Evolutionary conservation across 2,329 filamentous ascomycete genomes (phyloP), one percentile per base, ranked within the genome.

Genomic region (Ophiocordyceps australis): DNA sequence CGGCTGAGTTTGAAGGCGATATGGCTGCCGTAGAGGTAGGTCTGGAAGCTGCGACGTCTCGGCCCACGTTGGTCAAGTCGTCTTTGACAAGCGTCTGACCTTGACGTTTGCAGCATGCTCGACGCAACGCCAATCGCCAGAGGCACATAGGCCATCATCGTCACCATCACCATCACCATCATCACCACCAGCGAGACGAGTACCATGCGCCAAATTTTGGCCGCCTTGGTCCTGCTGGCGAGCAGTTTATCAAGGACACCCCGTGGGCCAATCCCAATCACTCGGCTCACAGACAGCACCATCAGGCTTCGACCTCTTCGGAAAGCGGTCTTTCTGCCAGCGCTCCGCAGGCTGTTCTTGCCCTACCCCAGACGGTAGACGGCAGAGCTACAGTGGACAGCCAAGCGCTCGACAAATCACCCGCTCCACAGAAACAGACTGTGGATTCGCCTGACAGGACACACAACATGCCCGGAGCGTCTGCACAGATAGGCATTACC

Each of bases 201-300:
- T 54, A 31, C 22, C 29, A 28, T 11, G 13, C 57, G n/a, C 45
- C 57, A 17, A 43, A 57, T 5, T 59, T 65, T 24, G 49, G 52
- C 13, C 54, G 57, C 39, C 50, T 70, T 32, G 65, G 67, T 39
- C 66, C 75, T 20, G 79, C 79, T 14, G 79, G 80, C 39, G 81
- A 91, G 47, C 77, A 86, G 35, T 92, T 89, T 38, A 64, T 92
- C 28, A 80, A 91, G 41, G 75, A 86, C 37, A 92, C 80, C 5
- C 77, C 83, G 1, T 94, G 85, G 85, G 82, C 83, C 19, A 92
- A 92, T 43, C 81, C 83, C 12, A 80, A 86, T 37, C 75, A 82
- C 43, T 73, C 76, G n/a, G 31, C 71, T 8, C 74, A 81, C 42
- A 63, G 67, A 33, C 45, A 55, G 27, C 47, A 53, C 22, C 49